phyloP scores from a whole-genome alignment of 2,329 filamentous ascomycete genomes.

The Phialophora chinensis region DNA sequence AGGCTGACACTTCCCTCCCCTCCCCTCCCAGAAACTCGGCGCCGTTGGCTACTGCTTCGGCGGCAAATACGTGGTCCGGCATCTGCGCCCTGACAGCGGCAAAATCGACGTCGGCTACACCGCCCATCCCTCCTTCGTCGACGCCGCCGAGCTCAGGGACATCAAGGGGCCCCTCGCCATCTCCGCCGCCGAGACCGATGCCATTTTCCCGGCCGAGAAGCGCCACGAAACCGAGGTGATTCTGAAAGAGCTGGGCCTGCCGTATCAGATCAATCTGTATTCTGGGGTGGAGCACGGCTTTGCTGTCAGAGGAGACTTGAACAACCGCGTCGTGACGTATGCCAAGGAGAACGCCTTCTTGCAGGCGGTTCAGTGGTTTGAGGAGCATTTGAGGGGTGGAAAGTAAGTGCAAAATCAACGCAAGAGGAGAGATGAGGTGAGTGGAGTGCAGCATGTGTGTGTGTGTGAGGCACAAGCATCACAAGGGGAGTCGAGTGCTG shows the following conservation, averaged over 20 bases:
- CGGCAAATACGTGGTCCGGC: constrained; percentile 70
- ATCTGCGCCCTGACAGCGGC: constrained; percentile 64
- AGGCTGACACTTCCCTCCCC: constrained; percentile 12
- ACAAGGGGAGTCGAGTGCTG: neutral
- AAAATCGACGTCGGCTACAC: constrained; percentile 72
- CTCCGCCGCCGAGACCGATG: constrained; percentile 67
- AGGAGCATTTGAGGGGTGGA: constrained; percentile 55
- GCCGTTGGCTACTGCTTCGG: constrained; percentile 44
- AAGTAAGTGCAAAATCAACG: constrained; percentile 21
- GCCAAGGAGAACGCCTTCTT: constrained; percentile 82
- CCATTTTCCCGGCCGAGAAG: constrained; percentile 68
- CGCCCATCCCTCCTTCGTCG: constrained; percentile 79
- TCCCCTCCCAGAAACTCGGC: constrained; percentile 38
- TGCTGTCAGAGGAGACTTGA: constrained; percentile 69
- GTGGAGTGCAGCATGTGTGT: neutral
- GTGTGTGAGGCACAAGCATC: neutral
- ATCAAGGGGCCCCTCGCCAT: constrained; percentile 74
- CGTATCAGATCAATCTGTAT: constrained; percentile 80
- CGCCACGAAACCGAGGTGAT: constrained; percentile 70
- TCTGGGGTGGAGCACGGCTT: constrained; percentile 77
- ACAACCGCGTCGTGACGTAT: constrained; percentile 64
- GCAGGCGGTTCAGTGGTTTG: constrained; percentile 80
- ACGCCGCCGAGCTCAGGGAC: constrained; percentile 67
- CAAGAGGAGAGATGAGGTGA: neutral
- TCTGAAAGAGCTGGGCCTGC: constrained; percentile 61